Conservation (phyloP, 225 moss, liverwort and hornwort genomes). For the Polytrichum commune region DNA sequence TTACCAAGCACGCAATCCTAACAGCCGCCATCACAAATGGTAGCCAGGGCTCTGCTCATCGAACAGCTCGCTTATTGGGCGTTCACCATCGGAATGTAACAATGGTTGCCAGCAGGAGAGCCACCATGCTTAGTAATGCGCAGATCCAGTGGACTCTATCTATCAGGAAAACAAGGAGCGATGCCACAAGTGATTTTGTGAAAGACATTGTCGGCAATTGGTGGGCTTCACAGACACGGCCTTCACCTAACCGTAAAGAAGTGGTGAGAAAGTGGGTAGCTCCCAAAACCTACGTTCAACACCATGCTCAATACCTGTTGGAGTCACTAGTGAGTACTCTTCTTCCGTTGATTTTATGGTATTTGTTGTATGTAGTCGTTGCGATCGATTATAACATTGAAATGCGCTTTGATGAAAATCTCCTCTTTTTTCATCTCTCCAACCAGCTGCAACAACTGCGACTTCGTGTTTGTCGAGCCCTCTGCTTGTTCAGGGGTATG, state of each 20-base stretch:
- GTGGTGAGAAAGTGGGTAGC: slow-evolving; percentile 1
- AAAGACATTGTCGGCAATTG: not conserved
- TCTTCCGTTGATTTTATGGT: slow-evolving; percentile 3
- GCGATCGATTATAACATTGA: slow-evolving; percentile 61
- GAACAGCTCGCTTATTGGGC: not conserved
- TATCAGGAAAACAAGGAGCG: no score
- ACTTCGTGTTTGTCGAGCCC: slow-evolving; percentile 45
- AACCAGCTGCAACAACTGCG: slow-evolving; percentile 42
- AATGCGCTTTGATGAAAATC: slow-evolving; percentile 50
- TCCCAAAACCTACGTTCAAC: not conserved
- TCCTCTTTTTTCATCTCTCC: slow-evolving; percentile 39
- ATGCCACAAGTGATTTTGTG: not conserved
- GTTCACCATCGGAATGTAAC: not conserved
- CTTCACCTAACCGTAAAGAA: not conserved
- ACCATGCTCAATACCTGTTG: not conserved
- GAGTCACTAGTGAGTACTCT: not conserved
- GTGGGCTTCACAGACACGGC: not conserved
- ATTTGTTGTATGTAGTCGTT: slow-evolving; percentile 98
- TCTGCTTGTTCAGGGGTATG: slow-evolving; percentile 53
- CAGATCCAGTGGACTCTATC: not conserved
- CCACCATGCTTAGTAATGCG: not conserved
- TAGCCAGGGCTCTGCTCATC: not conserved
- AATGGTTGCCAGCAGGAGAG: not conserved
- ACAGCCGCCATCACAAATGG: not conserved
- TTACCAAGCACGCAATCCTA: not conserved